Evolutionary conservation across 2,329 filamentous ascomycete genomes (phyloP).

Genomic region (Lachnellula hyalina): DNA sequence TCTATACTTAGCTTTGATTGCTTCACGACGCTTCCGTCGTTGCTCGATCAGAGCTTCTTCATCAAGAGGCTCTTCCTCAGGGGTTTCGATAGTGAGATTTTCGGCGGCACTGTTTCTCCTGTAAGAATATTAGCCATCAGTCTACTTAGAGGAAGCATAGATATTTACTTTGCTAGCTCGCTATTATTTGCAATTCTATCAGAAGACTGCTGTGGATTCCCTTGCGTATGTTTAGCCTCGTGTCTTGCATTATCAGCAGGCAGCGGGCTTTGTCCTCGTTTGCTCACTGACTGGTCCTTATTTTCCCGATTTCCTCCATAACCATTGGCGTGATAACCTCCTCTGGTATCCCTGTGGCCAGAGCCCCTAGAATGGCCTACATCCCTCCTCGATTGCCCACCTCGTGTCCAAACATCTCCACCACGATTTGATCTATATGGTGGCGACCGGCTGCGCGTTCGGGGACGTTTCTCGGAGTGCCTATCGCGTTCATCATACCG

Average conservation of each 20-base stretch:
- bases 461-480: constrained; percentile 47
- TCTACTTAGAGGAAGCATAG: neutral
- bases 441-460: constrained; percentile 47
- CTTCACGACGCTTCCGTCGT: constrained; percentile 76
- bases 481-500: constrained; percentile 47
- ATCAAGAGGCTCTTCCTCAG: constrained; percentile 60
- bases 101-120: constrained; percentile 25
- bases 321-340: constrained; percentile 22
- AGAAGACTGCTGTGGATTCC: constrained; percentile 48
- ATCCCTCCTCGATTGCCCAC: constrained; percentile 19
- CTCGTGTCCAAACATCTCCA: constrained; percentile 18
- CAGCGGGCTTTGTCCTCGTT: constrained; percentile 55
- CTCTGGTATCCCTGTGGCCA: constrained; percentile 6
- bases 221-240: constrained; percentile 65
- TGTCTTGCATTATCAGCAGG: constrained; percentile 53
- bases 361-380: constrained; percentile 14
- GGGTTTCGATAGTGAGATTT: constrained; percentile 35
- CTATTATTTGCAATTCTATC: constrained; percentile 32
- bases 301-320: constrained; percentile 40
- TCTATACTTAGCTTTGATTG: constrained; percentile 77
- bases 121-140: constrained; percentile 14
- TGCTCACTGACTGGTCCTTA: constrained; percentile 58
- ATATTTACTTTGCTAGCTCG: constrained; percentile 37
- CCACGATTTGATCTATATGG: constrained; percentile 38
- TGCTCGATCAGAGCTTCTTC: constrained; percentile 81